Percentiles rank a stretch among this genome's conserved stretches.
Evolutionary conservation across 1,284 basidiomycete genomes (phyloP).

Genomic region (Phenoliferia sp.): DNA sequence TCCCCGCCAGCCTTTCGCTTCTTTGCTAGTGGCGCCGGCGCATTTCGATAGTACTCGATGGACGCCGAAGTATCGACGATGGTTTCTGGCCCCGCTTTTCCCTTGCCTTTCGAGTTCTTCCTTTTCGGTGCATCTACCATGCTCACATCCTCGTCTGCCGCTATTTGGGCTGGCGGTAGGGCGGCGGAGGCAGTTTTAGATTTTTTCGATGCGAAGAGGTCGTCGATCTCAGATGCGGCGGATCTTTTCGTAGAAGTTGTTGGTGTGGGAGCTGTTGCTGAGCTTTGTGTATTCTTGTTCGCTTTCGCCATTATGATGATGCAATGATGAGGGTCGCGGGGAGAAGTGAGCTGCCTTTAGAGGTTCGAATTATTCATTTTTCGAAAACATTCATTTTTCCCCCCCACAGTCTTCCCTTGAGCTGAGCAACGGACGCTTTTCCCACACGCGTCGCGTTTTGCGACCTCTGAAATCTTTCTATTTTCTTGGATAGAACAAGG

Average conservation of each 20-base stretch:
- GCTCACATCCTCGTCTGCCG: background rate
- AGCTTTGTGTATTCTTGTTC: background rate
- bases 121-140: background rate
- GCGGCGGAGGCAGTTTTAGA: constrained; percentile 12
- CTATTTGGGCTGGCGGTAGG: background rate
- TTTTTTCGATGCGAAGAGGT: constrained; percentile 34
- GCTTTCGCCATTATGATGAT: background rate
- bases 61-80: constrained; percentile 20
- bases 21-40: background rate
- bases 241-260: constrained; percentile 15
- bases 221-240: constrained; percentile 33
- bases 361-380: background rate
- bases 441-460: no score
- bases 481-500: no score
- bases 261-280: background rate
- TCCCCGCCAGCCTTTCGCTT: constrained; percentile 18
- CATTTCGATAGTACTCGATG: constrained; percentile 21
- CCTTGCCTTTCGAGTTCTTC: background rate
- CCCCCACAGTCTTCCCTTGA: no score
- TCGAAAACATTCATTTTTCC: background rate
- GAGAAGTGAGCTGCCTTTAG: background rate
- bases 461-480: no score
- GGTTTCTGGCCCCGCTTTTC: constrained; percentile 13
- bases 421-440: no score
- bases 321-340: background rate